Evolutionary conservation across 768 basidiomycete genomes (phyloP).

Genomic region (Leccinum sublutescens): DNA sequence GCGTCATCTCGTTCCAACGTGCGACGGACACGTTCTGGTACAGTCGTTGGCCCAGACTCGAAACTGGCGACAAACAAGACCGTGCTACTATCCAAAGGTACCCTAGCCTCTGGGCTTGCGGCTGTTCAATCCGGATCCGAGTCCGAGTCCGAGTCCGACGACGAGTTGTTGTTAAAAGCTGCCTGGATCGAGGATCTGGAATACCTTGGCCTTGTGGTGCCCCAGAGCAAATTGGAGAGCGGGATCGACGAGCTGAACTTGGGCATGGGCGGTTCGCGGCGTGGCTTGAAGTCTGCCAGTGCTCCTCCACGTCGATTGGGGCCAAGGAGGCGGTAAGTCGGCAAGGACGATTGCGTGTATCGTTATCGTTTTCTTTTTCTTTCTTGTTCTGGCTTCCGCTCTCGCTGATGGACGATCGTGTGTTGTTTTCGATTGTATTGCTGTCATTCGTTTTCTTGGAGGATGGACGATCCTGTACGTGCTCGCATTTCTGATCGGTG

Average conservation of each 20-base stretch:
- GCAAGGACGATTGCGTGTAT: neutral
- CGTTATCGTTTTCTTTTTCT: neutral
- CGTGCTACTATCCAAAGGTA: neutral
- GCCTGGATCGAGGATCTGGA: conserved; percentile 23
- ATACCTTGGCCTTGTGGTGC: conserved; percentile 20
- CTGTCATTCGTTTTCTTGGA: conserved; percentile 6
- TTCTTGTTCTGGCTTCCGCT: neutral
- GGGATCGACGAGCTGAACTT: conserved; percentile 33
- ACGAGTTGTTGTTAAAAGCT: conserved; percentile 22
- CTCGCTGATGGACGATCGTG: neutral
- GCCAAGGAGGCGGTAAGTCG: conserved; percentile 9
- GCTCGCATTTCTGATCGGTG: neutral
- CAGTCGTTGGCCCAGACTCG: conserved; percentile 38
- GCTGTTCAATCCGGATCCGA: neutral
- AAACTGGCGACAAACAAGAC: conserved; percentile 14
- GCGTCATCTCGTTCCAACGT: conserved; percentile 17
- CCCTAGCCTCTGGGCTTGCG: neutral
- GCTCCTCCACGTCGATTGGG: conserved; percentile 10
- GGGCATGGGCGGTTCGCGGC: conserved; percentile 15
- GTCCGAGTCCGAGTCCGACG: conserved; percentile 22
- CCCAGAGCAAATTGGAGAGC: neutral
- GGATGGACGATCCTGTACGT: conserved; percentile 1
- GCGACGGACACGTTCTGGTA: conserved; percentile 49
- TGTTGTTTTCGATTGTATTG: conserved; percentile 3
- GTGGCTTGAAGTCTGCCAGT: conserved; percentile 1